Base-by-base conservation (phyloP, 202 grass and related monocot genomes). In the Setaria italica region DNA sequence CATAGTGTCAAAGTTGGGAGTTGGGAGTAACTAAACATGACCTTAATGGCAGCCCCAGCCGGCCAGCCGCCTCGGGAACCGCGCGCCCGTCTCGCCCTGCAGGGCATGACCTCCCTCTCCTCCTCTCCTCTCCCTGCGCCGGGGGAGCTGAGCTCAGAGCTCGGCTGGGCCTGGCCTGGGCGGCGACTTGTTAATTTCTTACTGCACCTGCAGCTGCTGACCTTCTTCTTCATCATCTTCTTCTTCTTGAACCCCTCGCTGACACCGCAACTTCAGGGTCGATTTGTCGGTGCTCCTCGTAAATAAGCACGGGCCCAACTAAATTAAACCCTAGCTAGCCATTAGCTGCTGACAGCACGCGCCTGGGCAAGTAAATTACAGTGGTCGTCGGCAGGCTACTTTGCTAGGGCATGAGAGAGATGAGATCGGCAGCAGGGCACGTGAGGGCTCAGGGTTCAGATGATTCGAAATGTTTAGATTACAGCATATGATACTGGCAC, bases 201-300 rank as follows among this genome's bases (percentile, higher is more conserved):
- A 25, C 25, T 25, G 37, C 12, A 16, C 2, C 60, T 63, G 60
- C 29, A 5, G 25, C 3, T 19, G 70, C 29, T 72, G 70, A 75
- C 32, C 72, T 75, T 20, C 30, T 32, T 9, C 46, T 3, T 32
- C 19, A 41, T 41, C 39, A 6, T 4, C 3, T 39, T 41, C 42
- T 7, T 6, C 10, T n/a, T 5, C 82, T 92, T 43, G 83, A 65
- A 83, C 9, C 33, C 67, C 62, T 67, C 80, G 59, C 78, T 70
- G 78, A 79, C 79, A 88, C 79, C 82, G 83, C 58, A 85, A 80
- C 74, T 86, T 86, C 75, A 80, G 83, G 86, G 90, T 69, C 55
- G 86, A 85, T 86, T 51, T 88, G 51, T 82, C 72, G 68, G 70
- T 84, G 50, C 34, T 69, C 34, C 19, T 56, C 34, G 64, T 81